Conservation (phyloP, 495 filamentous ascomycete genomes). For the Aspergillus bridgeri region DNA sequence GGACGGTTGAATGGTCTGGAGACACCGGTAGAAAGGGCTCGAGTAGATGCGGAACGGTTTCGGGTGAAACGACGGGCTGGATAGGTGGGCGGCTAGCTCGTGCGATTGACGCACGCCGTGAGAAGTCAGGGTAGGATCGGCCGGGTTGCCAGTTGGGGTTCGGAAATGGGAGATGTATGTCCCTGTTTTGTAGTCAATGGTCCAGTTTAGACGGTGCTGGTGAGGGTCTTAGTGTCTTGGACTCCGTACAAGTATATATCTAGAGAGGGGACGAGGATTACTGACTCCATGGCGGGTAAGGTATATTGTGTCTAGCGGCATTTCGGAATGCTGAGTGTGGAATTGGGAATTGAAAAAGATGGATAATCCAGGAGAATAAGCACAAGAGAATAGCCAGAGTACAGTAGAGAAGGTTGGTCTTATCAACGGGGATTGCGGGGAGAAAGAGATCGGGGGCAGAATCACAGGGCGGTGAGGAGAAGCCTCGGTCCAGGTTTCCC, state of each 20-base stretch:
- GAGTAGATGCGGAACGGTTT: constrained; percentile 66
- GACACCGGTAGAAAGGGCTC: constrained; percentile 86
- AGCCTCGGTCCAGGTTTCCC: neutral
- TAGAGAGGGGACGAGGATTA: constrained; percentile 13
- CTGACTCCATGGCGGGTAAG: constrained; percentile 82
- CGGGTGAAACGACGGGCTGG: constrained; percentile 60
- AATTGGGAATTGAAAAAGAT: neutral
- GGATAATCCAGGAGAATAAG: neutral
- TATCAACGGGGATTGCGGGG: constrained; percentile 9
- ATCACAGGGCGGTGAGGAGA: constrained; percentile 1
- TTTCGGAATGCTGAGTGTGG: constrained; percentile 9
- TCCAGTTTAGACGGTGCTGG: constrained; percentile 88
- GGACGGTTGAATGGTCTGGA: constrained; percentile 78
- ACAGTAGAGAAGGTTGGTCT: neutral
- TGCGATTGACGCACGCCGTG: constrained; percentile 82
- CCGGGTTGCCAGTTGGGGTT: constrained; percentile 79
- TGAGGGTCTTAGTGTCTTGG: neutral
- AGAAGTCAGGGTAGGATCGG: constrained; percentile 81
- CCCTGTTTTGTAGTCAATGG: constrained; percentile 73
- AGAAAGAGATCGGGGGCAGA: constrained; percentile 2
- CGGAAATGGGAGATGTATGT: constrained; percentile 62
- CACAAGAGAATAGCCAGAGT: neutral
- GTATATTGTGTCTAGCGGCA: constrained; percentile 75
- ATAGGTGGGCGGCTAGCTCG: constrained; percentile 67
- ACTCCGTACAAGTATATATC: constrained; percentile 9